These are phyloP conservation scores for Prunella vulgaris DNA, from an alignment of 257 asterid genomes.

Conservation along the genomic window DNA sequence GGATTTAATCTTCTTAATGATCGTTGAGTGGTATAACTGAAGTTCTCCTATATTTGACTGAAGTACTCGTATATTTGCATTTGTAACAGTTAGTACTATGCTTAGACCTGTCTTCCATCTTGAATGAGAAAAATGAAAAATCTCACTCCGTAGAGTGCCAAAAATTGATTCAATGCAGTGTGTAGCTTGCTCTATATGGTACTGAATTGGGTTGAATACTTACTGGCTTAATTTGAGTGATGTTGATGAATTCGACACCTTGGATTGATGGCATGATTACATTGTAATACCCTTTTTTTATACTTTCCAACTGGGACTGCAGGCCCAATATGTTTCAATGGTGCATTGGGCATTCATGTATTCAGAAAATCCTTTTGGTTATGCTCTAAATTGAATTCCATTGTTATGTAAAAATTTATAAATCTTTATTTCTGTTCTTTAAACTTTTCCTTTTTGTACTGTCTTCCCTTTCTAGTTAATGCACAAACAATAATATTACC, in stretches of 20 bases:
- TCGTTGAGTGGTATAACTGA: constrained; percentile 1
- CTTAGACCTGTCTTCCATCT: constrained; percentile 8
- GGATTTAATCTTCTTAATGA: not conserved
- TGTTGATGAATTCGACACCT: not conserved
- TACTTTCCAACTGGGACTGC: not conserved
- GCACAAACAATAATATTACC: not conserved
- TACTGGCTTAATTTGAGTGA: not conserved
- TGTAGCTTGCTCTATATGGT: not conserved
- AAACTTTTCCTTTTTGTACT: not conserved
- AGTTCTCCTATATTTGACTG: constrained; percentile 12
- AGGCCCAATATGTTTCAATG: not conserved
- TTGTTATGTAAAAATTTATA: not conserved
- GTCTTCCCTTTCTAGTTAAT: constrained; percentile 6
- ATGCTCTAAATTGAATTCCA: not conserved
- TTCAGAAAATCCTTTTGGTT: not conserved
- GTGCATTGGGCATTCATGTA: constrained; percentile 10
- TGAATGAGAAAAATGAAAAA: not conserved
- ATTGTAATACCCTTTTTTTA: not conserved
- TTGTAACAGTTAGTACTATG: not conserved
- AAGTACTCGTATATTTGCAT: constrained; percentile 6
- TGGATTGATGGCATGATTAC: constrained; percentile 3
- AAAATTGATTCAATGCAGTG: constrained; percentile 11
- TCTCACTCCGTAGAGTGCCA: not conserved
- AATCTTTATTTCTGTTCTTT: not conserved
- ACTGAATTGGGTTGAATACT: not conserved